Conservation (phyloP, 768 basidiomycete genomes). For the Sistotremastrum niveocremeum region DNA sequence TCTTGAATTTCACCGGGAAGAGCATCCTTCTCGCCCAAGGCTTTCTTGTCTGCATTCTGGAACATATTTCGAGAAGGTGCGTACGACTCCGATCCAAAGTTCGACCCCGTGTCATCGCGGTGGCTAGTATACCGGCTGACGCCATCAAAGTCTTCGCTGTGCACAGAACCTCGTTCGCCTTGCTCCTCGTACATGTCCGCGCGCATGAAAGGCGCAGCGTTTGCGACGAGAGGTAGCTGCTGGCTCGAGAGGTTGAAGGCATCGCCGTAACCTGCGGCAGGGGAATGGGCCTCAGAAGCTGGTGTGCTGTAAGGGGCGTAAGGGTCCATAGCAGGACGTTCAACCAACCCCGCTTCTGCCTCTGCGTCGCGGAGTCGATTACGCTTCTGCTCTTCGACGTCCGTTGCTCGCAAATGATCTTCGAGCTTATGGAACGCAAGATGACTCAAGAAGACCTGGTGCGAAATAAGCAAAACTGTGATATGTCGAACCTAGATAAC, state of each 20-base stretch:
- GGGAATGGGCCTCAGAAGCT: conserved; percentile 19
- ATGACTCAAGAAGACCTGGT: conserved; percentile 81
- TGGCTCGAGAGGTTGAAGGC: conserved; percentile 50
- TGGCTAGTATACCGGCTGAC: conserved; percentile 67
- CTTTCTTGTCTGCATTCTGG: conserved; percentile 65
- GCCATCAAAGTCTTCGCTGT: conserved; percentile 68
- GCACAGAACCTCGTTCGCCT: conserved; percentile 60
- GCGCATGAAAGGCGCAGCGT: conserved; percentile 74
- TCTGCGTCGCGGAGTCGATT: conserved; percentile 67
- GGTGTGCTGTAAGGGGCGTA: conserved; percentile 17
- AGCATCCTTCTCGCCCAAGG: conserved; percentile 64
- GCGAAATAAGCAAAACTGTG: conserved; percentile 2
- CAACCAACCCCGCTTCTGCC: conserved; percentile 33
- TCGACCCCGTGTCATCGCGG: conserved; percentile 64
- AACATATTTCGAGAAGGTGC: conserved; percentile 96
- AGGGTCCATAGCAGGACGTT: conserved; percentile 11
- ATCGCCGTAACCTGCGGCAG: conserved; percentile 35
- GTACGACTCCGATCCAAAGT: conserved; percentile 85
- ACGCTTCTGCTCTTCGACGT: conserved; percentile 77
- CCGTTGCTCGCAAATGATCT: conserved; percentile 68
- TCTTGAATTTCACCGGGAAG: conserved; percentile 78
- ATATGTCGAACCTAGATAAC: conserved; percentile 8
- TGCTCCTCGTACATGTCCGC: conserved; percentile 64
- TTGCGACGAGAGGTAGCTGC: conserved; percentile 68
- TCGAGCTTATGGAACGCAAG: conserved; percentile 77